Evolutionary conservation across 2,329 filamentous ascomycete species (phyloP), one percentile per base, ranked within the genome.

Genomic region (Trichoderma afroharzianum): DNA sequence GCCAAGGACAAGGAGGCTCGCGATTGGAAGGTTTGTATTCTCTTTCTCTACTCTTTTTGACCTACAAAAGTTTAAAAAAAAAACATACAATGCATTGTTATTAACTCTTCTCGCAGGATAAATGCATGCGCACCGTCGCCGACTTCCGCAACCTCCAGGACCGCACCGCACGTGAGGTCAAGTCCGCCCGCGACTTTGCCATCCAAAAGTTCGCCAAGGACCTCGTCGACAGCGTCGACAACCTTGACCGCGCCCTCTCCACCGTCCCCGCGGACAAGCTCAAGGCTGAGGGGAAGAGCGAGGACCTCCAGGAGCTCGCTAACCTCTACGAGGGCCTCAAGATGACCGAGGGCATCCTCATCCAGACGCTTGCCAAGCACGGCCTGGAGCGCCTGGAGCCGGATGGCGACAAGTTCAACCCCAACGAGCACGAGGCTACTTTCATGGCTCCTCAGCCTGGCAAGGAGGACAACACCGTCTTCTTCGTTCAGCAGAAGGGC

Each of bases 111-210:
- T 18, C 12, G 0, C 72, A 98, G 96, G 96, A 98, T 84, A 96
- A 94, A 86, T 97, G 94, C 83, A 89, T 98, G 74, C 95, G 96
- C 81, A 92, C 93, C 70, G 91, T 98, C 75, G 96, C 96, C 83
- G 96, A 99, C 79, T 98, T 97, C 89, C 94, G 94, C 81, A 99
- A 98, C 85, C 92, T 99, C 66, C 95, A 98, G 85, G 94, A 98
- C 79, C 93, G 96, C 79, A 97, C 94, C 57, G 89, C 91, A 81
- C 94, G 96, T 79, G 96, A 99, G 76, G 91, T 97, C 81, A 93
- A 96, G 83, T 84, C 88, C 24, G 93, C 95, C 24, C 91, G 92
- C 77, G 93, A 97, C 83, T 99, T 97, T 78, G 96, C 95, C 78
- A 96, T 99, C 79, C 94, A 97, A 81, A 94, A 91, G 76, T 98